Evolutionary conservation across 2,329 filamentous ascomycete species (phyloP).

Genomic region (Cordyceps cicadae): DNA sequence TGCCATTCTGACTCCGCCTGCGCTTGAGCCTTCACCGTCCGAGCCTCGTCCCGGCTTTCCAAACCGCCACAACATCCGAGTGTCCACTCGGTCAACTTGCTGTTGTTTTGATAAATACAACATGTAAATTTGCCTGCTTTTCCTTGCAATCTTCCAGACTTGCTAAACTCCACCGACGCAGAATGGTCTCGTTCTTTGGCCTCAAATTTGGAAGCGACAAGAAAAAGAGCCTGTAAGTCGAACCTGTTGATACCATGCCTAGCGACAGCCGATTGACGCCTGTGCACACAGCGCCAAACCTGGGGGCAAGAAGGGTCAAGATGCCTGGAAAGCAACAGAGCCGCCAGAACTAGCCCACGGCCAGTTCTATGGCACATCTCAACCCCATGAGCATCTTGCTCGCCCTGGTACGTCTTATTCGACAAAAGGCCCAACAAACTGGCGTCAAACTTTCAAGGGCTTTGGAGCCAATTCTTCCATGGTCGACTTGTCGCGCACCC

Average conservation of each 20-base stretch:
- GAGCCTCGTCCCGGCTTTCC: neutral
- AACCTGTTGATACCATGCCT: neutral
- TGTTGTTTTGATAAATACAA: neutral
- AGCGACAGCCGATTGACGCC: neutral
- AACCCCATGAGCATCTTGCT: slow-evolving; percentile 25
- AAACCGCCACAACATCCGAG: neutral
- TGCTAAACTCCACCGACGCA: slow-evolving; percentile 12
- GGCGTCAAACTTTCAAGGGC: slow-evolving; percentile 28
- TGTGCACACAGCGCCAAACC: slow-evolving; percentile 19
- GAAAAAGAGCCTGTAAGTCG: slow-evolving; percentile 44
- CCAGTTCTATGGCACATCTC: slow-evolving; percentile 30
- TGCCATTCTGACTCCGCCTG: neutral
- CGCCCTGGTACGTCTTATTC: slow-evolving; percentile 36
- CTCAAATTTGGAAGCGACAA: slow-evolving; percentile 47
- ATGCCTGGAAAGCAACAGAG: neutral
- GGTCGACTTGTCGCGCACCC: slow-evolving; percentile 32
- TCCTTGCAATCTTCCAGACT: neutral
- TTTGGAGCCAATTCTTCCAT: slow-evolving; percentile 35
- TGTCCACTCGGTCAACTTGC: neutral
- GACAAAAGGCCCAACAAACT: slow-evolving; percentile 19
- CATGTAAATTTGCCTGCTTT: neutral
- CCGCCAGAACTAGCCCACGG: slow-evolving; percentile 19
- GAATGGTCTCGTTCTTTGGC: slow-evolving; percentile 53
- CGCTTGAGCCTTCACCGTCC: slow-evolving; percentile 3
- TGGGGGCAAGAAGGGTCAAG: slow-evolving; percentile 23